Percentiles rank a stretch among this genome's conserved stretches.
phyloP scores from a whole-genome alignment of 2,329 filamentous ascomycete species.

The Diaporthe sp. region DNA sequence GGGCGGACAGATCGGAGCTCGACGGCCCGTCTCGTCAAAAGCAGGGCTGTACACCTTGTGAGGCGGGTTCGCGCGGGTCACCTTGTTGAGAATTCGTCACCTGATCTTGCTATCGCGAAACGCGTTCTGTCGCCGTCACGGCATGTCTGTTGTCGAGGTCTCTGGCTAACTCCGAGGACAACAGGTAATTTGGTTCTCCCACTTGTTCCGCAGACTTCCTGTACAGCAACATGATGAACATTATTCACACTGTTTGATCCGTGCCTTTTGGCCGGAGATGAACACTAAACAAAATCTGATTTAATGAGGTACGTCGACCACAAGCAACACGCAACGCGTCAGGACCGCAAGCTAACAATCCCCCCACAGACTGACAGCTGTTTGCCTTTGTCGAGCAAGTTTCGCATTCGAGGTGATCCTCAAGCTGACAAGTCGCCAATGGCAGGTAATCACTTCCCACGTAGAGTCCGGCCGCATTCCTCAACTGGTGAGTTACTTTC shows the following conservation, averaged over 20 bases:
- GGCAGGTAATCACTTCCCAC: slow-evolving; percentile 35
- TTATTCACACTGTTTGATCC: slow-evolving; percentile 75
- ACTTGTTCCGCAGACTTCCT: slow-evolving; percentile 39
- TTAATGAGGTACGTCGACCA: slow-evolving; percentile 58
- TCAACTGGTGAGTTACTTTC: slow-evolving; percentile 33
- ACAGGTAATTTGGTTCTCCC: slow-evolving; percentile 44
- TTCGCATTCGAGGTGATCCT: not conserved
- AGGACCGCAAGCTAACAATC: slow-evolving; percentile 24
- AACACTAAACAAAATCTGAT: slow-evolving; percentile 70
- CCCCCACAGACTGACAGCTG: slow-evolving; percentile 41
- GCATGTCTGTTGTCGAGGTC: slow-evolving; percentile 42
- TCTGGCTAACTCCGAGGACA: slow-evolving; percentile 36
- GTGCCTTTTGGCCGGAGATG: slow-evolving; percentile 61
- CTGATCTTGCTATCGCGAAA: slow-evolving; percentile 61
- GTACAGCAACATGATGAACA: slow-evolving; percentile 62
- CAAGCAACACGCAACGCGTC: too few species aligned
- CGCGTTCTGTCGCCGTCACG: slow-evolving; percentile 16
- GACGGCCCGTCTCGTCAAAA: slow-evolving; percentile 62
- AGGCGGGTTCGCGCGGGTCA: slow-evolving; percentile 61
- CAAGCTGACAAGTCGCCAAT: slow-evolving; percentile 32
- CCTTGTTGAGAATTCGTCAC: slow-evolving; percentile 78
- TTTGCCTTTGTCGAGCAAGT: slow-evolving; percentile 31
- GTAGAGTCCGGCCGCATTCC: not conserved
- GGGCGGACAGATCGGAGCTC: slow-evolving; percentile 76
- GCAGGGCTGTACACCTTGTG: slow-evolving; percentile 75